Evolutionary conservation across 1,139 yeast genomes (phyloP).

Genomic region (Yamadazyma sp.): DNA sequence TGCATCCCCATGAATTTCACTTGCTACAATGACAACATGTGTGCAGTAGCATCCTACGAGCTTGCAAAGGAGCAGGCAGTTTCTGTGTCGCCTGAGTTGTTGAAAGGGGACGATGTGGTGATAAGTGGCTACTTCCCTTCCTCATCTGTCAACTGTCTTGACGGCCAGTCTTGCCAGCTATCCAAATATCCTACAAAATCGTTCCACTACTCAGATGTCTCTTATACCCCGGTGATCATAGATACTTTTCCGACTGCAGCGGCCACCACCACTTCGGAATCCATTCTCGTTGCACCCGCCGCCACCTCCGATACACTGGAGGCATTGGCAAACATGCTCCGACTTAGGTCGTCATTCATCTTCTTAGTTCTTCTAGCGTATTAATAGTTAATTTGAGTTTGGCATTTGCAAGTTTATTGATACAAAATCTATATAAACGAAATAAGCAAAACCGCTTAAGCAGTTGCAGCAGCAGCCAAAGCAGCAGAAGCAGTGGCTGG

Average conservation of each 20-base stretch:
- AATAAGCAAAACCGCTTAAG: neutral
- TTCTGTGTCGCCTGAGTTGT: neutral
- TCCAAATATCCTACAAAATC: conserved; percentile 7
- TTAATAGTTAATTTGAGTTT: neutral
- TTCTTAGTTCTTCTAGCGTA: neutral
- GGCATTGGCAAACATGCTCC: neutral
- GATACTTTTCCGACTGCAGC: neutral
- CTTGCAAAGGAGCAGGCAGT: conserved; percentile 9
- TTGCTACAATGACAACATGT: conserved; percentile 8
- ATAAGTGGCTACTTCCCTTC: conserved; percentile 12
- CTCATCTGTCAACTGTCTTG: conserved; percentile 10
- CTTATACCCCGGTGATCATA: conserved; percentile 9
- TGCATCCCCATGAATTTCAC: conserved; percentile 12
- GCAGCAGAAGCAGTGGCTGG: conserved; percentile 30
- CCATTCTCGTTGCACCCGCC: neutral
- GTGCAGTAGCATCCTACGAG: conserved; percentile 7
- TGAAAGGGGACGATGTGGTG: conserved; percentile 2
- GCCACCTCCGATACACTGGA: neutral
- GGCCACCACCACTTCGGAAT: neutral
- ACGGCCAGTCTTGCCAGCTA: conserved; percentile 11
- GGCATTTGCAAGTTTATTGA: neutral
- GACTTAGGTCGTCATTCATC: neutral
- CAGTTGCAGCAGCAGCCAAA: conserved; percentile 29
- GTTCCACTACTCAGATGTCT: conserved; percentile 5
- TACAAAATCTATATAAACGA: neutral